phyloP scores from a whole-genome alignment of 2,329 filamentous ascomycete species.

The Ascochyta pisi region DNA sequence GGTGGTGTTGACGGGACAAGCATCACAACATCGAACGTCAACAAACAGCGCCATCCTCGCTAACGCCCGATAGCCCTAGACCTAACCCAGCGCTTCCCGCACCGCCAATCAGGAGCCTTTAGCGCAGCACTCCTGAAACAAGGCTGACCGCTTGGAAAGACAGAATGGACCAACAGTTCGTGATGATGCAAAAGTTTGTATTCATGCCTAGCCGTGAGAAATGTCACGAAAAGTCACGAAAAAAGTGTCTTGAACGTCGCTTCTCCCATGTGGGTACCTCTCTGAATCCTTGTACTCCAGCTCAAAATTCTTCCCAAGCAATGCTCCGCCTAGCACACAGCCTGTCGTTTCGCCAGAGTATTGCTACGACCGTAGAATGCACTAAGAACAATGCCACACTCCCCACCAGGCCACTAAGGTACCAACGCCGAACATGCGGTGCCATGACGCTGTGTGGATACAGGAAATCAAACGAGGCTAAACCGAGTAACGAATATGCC shows the following conservation, averaged over 20 bases:
- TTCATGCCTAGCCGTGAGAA: not conserved
- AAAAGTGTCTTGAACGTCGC: not conserved
- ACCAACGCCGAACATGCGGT: constrained; percentile 20
- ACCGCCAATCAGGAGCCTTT: constrained; percentile 21
- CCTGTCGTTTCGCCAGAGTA: constrained; percentile 40
- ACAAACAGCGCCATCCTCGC: constrained; percentile 11
- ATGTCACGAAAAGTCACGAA: not conserved
- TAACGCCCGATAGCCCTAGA: not conserved
- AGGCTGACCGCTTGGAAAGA: constrained; percentile 13
- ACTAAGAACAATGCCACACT: constrained; percentile 54
- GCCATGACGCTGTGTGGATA: constrained; percentile 19
- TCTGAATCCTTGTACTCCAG: not conserved
- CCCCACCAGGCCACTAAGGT: constrained; percentile 44
- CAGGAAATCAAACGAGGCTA: constrained; percentile 71
- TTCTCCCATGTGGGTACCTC: not conserved
- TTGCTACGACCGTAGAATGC: constrained; percentile 56
- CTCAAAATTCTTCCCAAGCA: constrained; percentile 26
- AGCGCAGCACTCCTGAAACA: constrained; percentile 18
- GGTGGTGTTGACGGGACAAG: constrained; percentile 24
- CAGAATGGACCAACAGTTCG: constrained; percentile 13
- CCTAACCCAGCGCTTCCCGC: not conserved
- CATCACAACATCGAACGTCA: constrained; percentile 3
- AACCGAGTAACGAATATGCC: constrained; percentile 69
- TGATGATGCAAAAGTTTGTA: not conserved
- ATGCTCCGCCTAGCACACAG: constrained; percentile 44